Conservation (phyloP, 2,329 filamentous ascomycete species). For the Byssoonygena ceratinophila region DNA sequence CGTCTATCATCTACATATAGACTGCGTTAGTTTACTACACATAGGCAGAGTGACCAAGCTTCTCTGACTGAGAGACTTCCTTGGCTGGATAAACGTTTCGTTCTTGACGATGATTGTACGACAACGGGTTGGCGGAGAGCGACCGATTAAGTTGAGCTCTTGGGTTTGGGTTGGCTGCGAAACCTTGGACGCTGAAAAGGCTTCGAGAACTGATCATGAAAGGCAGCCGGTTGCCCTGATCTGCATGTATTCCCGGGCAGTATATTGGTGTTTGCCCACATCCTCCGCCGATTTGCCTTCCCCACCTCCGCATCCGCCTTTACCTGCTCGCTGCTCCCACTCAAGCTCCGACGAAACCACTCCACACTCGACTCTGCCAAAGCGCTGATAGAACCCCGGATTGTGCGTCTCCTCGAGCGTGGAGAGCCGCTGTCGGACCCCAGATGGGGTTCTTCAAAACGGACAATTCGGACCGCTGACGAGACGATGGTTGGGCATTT, state of each 20-base stretch:
- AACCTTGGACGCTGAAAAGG: too few species aligned
- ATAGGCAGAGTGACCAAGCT: background rate
- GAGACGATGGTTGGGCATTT: background rate
- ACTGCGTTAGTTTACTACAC: too few species aligned
- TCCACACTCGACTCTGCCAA: background rate
- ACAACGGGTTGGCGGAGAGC: too few species aligned
- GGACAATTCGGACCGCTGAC: background rate
- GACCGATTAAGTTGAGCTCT: too few species aligned
- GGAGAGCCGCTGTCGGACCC: background rate
- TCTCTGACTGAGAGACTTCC: background rate
- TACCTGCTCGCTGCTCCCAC: background rate
- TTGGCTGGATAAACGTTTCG: too few species aligned
- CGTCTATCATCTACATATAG: too few species aligned
- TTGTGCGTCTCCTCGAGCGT: background rate
- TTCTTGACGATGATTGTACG: too few species aligned
- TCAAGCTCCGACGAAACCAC: background rate
- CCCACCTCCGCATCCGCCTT: conserved; percentile 4
- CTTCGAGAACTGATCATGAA: too few species aligned
- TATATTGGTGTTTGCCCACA: background rate
- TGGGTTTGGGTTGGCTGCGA: too few species aligned
- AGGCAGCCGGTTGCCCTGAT: too few species aligned
- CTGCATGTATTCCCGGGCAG: too few species aligned
- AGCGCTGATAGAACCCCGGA: background rate
- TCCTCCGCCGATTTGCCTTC: background rate
- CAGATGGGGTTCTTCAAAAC: background rate